phyloP scores from a whole-genome alignment of 306 rosid genomes.

The Malus sylvestris region DNA sequence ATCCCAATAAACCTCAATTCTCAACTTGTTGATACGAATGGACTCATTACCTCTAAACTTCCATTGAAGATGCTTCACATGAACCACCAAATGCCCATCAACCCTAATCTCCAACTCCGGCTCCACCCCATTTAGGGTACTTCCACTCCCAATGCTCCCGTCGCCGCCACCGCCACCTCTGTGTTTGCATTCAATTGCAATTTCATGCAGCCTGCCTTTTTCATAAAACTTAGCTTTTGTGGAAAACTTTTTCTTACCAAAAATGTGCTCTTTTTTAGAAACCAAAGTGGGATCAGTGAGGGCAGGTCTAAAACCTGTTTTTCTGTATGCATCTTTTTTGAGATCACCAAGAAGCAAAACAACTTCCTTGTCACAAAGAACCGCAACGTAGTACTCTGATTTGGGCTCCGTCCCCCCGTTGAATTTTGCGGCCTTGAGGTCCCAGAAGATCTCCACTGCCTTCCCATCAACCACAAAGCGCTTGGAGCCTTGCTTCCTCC shows the following conservation, averaged over 20 bases:
- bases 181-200: constrained; percentile 69
- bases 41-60: constrained; percentile 87
- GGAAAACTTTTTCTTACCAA: constrained; percentile 65
- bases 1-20: constrained; percentile 86
- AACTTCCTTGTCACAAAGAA: constrained; percentile 71
- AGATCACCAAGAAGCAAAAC: constrained; percentile 74
- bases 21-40: constrained; percentile 57
- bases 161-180: neutral
- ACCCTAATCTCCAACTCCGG: constrained; percentile 91
- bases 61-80: constrained; percentile 86
- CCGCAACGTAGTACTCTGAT: constrained; percentile 76
- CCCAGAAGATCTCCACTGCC: constrained; percentile 60
- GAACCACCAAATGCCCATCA: constrained; percentile 67
- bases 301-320: constrained; percentile 70
- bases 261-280: constrained; percentile 68
- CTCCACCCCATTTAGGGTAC: constrained; percentile 37
- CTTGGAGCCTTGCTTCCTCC: constrained; percentile 83
- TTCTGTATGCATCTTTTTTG: constrained; percentile 68
- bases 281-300: constrained; percentile 68
- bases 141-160: constrained; percentile 16
- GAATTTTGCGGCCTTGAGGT: constrained; percentile 69
- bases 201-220: constrained; percentile 64
- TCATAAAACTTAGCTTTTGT: constrained; percentile 72
- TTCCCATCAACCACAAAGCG: constrained; percentile 49
- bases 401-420: constrained; percentile 71